These are phyloP conservation scores for Chloris gayana DNA, from an alignment of 176 grass and related monocot genomes.

Conservation along the genomic window DNA sequence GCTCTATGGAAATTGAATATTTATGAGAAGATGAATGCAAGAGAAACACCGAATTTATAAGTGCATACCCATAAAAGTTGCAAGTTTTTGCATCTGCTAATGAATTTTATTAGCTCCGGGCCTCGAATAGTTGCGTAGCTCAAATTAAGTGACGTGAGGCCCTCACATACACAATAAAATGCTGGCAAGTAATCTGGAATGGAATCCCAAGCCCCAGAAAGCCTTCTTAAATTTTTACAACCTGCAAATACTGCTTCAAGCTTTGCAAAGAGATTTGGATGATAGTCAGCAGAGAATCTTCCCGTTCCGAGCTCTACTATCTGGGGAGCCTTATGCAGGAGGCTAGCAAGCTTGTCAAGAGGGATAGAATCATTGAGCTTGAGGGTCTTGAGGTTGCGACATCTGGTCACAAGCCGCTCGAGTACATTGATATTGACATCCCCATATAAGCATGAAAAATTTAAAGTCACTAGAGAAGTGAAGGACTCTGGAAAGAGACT, in stretches of 20 bases:
- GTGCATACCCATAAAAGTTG: conserved; percentile 59
- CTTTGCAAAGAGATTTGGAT: conserved; percentile 56
- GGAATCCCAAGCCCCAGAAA: conserved; percentile 63
- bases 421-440: conserved; percentile 62
- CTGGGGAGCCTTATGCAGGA: conserved; percentile 54
- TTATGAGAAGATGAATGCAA: not conserved
- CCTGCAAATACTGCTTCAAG: conserved; percentile 54
- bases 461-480: conserved; percentile 64
- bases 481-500: conserved; percentile 64
- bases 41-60: not conserved
- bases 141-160: conserved; percentile 70
- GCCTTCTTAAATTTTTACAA: conserved; percentile 55
- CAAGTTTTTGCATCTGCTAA: conserved; percentile 67
- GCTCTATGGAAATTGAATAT: not conserved
- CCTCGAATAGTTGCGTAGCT: conserved; percentile 63
- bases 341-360: conserved; percentile 58
- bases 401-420: conserved; percentile 64
- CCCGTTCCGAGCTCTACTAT: conserved; percentile 62
- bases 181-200: conserved; percentile 57
- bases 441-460: conserved; percentile 66
- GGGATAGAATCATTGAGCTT: conserved; percentile 67
- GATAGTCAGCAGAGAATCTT: conserved; percentile 47
- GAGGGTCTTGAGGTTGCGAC: conserved; percentile 60
- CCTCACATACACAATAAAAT: conserved; percentile 65
- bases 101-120: conserved; percentile 62